Evolutionary conservation across 495 filamentous ascomycete species (phyloP).

Genomic region (Copromyces sp.): DNA sequence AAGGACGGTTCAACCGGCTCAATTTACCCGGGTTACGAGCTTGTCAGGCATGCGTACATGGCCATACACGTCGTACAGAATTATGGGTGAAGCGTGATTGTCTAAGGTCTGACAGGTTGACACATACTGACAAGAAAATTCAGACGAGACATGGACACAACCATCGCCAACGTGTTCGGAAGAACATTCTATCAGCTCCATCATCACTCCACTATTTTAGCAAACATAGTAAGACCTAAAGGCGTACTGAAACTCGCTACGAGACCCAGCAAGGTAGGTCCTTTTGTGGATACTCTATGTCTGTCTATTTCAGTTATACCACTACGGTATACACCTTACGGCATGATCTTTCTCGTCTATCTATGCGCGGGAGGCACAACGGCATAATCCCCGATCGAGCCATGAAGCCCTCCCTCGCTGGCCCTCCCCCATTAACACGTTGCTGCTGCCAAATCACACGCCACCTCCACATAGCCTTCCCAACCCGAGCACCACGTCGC

Average conservation of each 20-base stretch:
- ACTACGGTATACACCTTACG: background rate
- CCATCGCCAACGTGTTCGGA: background rate
- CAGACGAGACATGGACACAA: background rate
- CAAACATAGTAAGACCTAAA: background rate
- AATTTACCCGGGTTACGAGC: background rate
- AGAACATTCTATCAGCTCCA: background rate
- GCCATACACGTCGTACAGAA: background rate
- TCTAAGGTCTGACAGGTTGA: background rate
- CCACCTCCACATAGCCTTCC: conserved; percentile 6
- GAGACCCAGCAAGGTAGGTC: background rate
- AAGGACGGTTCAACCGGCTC: background rate
- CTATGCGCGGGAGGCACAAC: background rate
- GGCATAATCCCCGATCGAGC: background rate
- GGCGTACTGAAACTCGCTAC: background rate
- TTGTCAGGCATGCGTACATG: background rate
- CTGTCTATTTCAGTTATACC: background rate
- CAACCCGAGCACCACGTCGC: conserved; percentile 11
- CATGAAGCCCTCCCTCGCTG: background rate
- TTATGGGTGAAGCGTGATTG: background rate
- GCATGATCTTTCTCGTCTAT: background rate
- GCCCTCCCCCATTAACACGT: background rate
- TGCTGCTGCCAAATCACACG: background rate
- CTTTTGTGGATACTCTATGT: background rate
- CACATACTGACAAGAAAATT: background rate
- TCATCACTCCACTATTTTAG: background rate